Percentiles rank a stretch among this genome's conserved stretches.
phyloP scores from a whole-genome alignment of 129 eudicot species.

The Flaveria brownii region DNA sequence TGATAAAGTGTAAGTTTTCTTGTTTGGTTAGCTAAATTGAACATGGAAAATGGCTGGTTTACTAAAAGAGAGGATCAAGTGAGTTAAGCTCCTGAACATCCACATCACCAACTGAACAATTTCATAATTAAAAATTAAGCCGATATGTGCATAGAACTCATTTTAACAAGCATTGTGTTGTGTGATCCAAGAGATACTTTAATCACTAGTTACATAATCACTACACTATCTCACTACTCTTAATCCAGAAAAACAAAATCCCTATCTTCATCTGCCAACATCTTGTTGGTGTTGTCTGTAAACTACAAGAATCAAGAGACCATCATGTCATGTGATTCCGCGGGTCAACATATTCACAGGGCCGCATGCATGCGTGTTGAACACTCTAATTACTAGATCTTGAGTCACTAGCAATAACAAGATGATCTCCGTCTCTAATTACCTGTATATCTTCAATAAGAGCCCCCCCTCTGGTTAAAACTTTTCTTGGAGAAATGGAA shows the following conservation, averaged over 20 bases:
- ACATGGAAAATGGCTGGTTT: too few species aligned
- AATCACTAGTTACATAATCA: not conserved
- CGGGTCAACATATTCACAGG: slow-evolving; percentile 8
- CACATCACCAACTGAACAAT: not conserved
- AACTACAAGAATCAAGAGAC: not conserved
- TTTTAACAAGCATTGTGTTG: not conserved
- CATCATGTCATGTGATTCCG: not conserved
- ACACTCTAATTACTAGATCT: not conserved
- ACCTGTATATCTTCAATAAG: slow-evolving; percentile 54
- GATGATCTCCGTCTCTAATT: slow-evolving; percentile 84
- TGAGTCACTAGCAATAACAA: slow-evolving; percentile 45
- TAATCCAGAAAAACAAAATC: not conserved
- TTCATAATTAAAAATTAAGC: not conserved
- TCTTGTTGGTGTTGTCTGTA: not conserved
- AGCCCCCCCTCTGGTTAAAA: slow-evolving; percentile 58
- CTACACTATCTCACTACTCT: not conserved
- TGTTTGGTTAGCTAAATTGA: not conserved
- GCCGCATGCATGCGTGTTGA: slow-evolving; percentile 2
- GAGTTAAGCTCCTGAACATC: too few species aligned
- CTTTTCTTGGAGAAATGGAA: slow-evolving; percentile 43
- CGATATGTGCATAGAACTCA: not conserved
- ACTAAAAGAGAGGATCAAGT: too few species aligned
- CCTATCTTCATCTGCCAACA: not conserved
- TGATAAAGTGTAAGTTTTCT: too few species aligned
- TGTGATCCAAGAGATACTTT: not conserved